Percentiles rank a stretch among this genome's conserved stretches.
phyloP scores from a whole-genome alignment of 2,329 filamentous ascomycete species.

The Aspergillus chevalieri region DNA sequence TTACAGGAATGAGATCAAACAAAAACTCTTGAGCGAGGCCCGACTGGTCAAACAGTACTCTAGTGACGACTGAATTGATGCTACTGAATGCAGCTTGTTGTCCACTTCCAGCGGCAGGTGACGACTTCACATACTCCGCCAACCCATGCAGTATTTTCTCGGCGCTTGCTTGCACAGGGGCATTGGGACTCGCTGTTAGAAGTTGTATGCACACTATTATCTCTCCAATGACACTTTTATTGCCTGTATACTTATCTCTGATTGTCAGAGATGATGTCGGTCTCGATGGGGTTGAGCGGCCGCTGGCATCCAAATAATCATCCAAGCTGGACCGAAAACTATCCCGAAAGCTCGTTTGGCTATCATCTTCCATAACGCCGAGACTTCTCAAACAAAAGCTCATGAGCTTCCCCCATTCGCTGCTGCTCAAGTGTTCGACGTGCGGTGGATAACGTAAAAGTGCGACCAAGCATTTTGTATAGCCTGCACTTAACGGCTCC shows the following conservation, averaged over 20 bases:
- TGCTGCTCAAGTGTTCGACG: conserved; percentile 66
- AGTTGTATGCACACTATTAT: conserved; percentile 61
- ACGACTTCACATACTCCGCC: conserved; percentile 56
- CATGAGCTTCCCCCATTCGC: conserved; percentile 63
- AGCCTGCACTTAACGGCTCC: conserved; percentile 65
- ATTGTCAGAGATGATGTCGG: conserved; percentile 20
- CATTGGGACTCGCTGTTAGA: conserved; percentile 61
- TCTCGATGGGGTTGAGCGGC: conserved; percentile 26
- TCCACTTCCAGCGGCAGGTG: conserved; percentile 54
- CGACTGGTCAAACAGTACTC: conserved; percentile 63
- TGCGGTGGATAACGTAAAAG: conserved; percentile 69
- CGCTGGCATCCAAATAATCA: conserved; percentile 18
- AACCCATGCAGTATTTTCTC: conserved; percentile 52
- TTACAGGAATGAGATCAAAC: conserved; percentile 60
- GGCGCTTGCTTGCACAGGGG: conserved; percentile 55
- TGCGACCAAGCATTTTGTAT: conserved; percentile 66
- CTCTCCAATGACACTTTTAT: conserved; percentile 43
- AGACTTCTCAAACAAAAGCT: conserved; percentile 67
- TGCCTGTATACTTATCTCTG: conserved; percentile 19
- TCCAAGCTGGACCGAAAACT: conserved; percentile 22
- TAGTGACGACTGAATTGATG: conserved; percentile 64
- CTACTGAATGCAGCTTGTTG: conserved; percentile 70
- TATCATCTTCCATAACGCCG: conserved; percentile 17
- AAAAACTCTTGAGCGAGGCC: conserved; percentile 56
- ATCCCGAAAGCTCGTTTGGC: conserved; percentile 24